Percentiles rank a stretch among this genome's conserved stretches.
These are phyloP conservation scores for Mesembryanthemum crystallinum DNA, from an alignment of 148 eudicot species.

Conservation along the genomic window DNA sequence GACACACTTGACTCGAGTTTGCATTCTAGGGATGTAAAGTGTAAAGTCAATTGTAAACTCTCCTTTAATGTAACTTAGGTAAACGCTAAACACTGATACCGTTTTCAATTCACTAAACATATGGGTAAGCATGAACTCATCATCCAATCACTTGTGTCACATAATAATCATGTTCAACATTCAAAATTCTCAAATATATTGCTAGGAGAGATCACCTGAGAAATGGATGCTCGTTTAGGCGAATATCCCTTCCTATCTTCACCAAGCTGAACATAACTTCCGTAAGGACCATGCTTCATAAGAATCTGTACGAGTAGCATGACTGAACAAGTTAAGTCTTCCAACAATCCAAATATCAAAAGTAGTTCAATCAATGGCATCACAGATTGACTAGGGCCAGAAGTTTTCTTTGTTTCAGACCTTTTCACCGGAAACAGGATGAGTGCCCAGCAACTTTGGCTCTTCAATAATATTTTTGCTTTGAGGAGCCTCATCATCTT, in stretches of 20 bases:
- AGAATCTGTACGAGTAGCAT: conserved; percentile 47
- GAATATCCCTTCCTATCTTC: conserved; percentile 81
- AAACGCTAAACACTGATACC: not conserved
- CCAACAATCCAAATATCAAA: not conserved
- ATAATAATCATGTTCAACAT: not conserved
- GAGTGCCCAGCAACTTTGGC: conserved; percentile 78
- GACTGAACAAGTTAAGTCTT: not conserved
- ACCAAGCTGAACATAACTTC: conserved; percentile 90
- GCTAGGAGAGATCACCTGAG: conserved; percentile 42
- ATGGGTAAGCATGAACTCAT: not conserved
- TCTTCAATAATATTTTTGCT: conserved; percentile 44
- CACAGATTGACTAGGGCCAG: conserved; percentile 9
- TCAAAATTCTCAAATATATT: not conserved
- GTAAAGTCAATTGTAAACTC: not conserved
- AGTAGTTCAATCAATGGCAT: not conserved
- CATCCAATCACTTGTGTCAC: not conserved
- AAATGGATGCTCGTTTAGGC: conserved; percentile 73
- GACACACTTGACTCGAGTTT: not conserved
- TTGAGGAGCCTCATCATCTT: conserved; percentile 58
- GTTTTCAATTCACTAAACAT: not conserved
- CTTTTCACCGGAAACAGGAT: conserved; percentile 84
- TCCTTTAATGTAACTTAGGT: not conserved
- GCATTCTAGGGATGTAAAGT: not conserved
- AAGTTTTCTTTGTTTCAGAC: conserved; percentile 34
- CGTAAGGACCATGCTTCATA: conserved; percentile 84